phyloP scores from a whole-genome alignment of 176 grass and related monocot species.

The Ananas comosus region DNA sequence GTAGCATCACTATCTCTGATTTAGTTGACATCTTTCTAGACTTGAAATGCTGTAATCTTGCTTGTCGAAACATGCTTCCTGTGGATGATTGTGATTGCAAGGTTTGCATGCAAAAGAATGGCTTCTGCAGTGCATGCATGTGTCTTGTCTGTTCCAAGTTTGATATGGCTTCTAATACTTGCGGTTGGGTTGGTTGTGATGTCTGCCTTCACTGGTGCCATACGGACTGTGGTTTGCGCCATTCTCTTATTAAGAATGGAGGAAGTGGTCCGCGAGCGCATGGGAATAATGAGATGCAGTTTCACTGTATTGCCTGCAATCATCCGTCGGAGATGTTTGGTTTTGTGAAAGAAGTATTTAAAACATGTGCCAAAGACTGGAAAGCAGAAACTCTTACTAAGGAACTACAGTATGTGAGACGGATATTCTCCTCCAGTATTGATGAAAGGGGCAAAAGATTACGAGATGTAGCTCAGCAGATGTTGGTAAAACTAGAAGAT shows the following conservation, averaged over 20 bases:
- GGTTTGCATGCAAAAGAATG: conserved; percentile 46
- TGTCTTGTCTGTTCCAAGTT: conserved; percentile 81
- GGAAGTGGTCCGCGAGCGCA: conserved; percentile 30
- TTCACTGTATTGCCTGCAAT: conserved; percentile 66
- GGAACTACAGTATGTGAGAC: conserved; percentile 67
- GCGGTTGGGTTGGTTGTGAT: conserved; percentile 95
- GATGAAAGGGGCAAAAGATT: conserved; percentile 62
- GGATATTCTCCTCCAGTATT: conserved; percentile 64
- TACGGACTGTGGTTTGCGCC: conserved; percentile 63
- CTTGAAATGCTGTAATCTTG: conserved; percentile 68
- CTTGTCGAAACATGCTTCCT: conserved; percentile 60
- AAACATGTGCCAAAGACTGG: conserved; percentile 72
- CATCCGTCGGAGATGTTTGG: conserved; percentile 98
- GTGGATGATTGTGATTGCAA: conserved; percentile 84
- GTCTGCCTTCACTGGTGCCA: conserved; percentile 97
- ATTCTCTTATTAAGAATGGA: conserved; percentile 62
- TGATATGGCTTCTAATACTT: conserved; percentile 83
- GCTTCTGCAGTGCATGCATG: conserved; percentile 90
- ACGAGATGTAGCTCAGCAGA: conserved; percentile 46
- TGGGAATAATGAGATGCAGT: conserved; percentile 44
- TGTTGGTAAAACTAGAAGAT: conserved; percentile 57
- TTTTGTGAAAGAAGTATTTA: conserved; percentile 93
- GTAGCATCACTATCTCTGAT: conserved; percentile 44
- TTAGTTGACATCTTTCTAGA: conserved; percentile 80
- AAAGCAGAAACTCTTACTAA: conserved; percentile 49